A percentile compares a stretch with the other conserved stretches of the same genome.
These are phyloP conservation scores for Fusarium caatingaense DNA, from an alignment of 2,329 filamentous ascomycete species.

Conservation along the genomic window DNA sequence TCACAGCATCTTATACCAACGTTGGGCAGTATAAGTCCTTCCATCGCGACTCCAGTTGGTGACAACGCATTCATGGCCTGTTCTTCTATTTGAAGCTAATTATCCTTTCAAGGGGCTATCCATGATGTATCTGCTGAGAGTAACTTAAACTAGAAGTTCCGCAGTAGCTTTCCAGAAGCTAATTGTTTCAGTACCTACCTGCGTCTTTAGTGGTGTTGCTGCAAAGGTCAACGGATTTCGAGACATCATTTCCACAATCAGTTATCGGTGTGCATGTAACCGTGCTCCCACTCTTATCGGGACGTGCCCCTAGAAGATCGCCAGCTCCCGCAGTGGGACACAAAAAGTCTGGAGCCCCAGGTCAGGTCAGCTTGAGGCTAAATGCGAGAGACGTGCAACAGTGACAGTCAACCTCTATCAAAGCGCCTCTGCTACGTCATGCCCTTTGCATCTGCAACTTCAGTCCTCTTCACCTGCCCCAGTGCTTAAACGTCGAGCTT, in stretches of 20 bases:
- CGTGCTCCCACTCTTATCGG: constrained; percentile 24
- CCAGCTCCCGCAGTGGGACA: constrained; percentile 28
- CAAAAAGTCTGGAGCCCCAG: constrained; percentile 40
- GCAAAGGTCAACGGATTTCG: background rate
- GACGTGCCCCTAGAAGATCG: constrained; percentile 26
- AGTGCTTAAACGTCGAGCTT: background rate
- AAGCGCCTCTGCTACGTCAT: constrained; percentile 36
- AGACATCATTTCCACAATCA: constrained; percentile 20
- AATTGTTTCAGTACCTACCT: constrained; percentile 5
- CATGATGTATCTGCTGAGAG: constrained; percentile 20
- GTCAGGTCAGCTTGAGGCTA: constrained; percentile 15
- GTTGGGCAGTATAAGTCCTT: background rate
- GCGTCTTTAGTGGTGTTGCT: background rate
- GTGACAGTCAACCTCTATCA: constrained; percentile 32
- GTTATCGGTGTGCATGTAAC: constrained; percentile 45
- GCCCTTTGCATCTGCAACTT: constrained; percentile 25
- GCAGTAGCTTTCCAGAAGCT: constrained; percentile 16
- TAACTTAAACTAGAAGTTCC: constrained; percentile 22
- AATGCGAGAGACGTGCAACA: constrained; percentile 1
- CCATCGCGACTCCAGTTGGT: background rate
- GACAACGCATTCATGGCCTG: constrained; percentile 1
- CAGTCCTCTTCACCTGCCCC: background rate
- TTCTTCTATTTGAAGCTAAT: constrained; percentile 15
- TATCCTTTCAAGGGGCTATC: constrained; percentile 15
- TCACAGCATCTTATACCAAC: background rate